These are phyloP conservation scores for Opeltia flavorubescens DNA, from an alignment of 495 filamentous ascomycete genomes.

Conservation along the genomic window DNA sequence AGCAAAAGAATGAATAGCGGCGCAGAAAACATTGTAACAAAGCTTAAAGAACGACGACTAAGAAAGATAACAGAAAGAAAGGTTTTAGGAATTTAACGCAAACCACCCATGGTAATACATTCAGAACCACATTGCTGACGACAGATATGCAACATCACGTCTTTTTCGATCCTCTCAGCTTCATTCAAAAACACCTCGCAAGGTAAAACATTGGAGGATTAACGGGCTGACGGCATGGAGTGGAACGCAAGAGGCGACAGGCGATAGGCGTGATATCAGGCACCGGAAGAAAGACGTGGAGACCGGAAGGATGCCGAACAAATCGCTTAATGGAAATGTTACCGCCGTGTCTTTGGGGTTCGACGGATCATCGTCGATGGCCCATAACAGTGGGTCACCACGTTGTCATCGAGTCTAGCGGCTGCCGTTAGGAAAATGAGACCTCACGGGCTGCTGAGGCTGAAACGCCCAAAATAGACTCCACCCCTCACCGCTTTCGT, in stretches of 20 bases:
- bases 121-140: no score
- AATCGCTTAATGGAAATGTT: no score
- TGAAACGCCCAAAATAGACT: not conserved
- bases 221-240: no score
- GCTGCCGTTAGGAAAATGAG: no score
- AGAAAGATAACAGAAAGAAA: not conserved
- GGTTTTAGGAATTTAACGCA: not conserved
- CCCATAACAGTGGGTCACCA: no score
- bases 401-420: no score
- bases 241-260: not conserved
- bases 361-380: no score
- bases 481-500: not conserved
- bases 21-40: not conserved
- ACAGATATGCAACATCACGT: no score
- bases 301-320: not conserved
- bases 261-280: not conserved
- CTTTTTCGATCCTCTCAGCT: not conserved
- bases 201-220: no score
- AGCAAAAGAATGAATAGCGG: not conserved
- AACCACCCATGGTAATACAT: no score
- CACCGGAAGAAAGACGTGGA: not conserved
- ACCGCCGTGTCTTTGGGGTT: no score
- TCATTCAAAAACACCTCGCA: not conserved
- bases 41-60: not conserved
- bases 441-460: no score